Percentiles rank a stretch among this genome's conserved stretches.
These are phyloP conservation scores for Irpex sp. DNA, from an alignment of 1,284 basidiomycete genomes.

Conservation along the genomic window DNA sequence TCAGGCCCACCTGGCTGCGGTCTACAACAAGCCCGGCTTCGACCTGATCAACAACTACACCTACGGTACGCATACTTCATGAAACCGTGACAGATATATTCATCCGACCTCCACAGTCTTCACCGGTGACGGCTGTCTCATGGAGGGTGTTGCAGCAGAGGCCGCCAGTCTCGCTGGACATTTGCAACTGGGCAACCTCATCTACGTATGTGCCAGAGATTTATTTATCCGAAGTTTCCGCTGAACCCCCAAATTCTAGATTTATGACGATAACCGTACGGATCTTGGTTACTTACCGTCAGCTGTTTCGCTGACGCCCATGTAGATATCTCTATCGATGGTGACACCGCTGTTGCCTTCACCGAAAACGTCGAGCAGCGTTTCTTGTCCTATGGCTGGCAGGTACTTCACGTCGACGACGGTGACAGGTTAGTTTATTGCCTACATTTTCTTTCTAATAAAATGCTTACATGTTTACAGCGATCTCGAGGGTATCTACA, in stretches of 20 bases:
- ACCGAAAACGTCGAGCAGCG: slow-evolving; percentile 91
- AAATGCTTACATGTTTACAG: slow-evolving; percentile 32
- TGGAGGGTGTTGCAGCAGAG: slow-evolving; percentile 93
- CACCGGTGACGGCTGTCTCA: slow-evolving; percentile 92
- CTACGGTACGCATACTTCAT: slow-evolving; percentile 53
- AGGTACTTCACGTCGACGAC: slow-evolving; percentile 81
- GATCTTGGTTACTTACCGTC: slow-evolving; percentile 1
- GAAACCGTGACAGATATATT: slow-evolving; percentile 3
- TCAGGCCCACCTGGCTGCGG: slow-evolving; percentile 84
- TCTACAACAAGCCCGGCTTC: slow-evolving; percentile 88
- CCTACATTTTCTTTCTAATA: too few species aligned
- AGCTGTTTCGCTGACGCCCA: slow-evolving; percentile 1
- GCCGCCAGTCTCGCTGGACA: slow-evolving; percentile 92
- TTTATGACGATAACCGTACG: slow-evolving; percentile 90
- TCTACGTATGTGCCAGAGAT: slow-evolving; percentile 58
- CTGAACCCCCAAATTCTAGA: slow-evolving; percentile 34
- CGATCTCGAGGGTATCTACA: slow-evolving; percentile 77
- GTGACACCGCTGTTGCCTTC: slow-evolving; percentile 88
- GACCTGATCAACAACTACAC: slow-evolving; percentile 88
- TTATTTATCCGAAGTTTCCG: slow-evolving; percentile 9
- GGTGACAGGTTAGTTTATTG: slow-evolving; percentile 82
- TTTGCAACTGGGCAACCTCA: slow-evolving; percentile 89
- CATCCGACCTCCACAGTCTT: slow-evolving; percentile 51
- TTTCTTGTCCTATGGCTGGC: slow-evolving; percentile 92
- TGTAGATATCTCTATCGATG: slow-evolving; percentile 93